Percentiles rank a stretch among this genome's conserved stretches.
Conservation (phyloP, 2,329 filamentous ascomycete genomes). For the Ophiostoma angusticollis region DNA sequence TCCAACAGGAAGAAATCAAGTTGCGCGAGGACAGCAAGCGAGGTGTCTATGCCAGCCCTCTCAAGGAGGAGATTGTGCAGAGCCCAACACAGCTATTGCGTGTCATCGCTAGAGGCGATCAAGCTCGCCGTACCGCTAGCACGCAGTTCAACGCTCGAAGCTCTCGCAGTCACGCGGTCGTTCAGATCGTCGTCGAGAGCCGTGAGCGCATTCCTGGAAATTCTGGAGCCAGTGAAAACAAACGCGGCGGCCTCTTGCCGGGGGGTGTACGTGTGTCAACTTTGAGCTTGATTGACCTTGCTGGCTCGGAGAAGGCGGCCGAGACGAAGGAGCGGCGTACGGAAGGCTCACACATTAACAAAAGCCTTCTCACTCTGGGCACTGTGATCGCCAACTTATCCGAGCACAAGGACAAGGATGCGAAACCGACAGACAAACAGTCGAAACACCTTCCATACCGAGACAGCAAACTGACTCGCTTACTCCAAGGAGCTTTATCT, state of each 20-base stretch:
- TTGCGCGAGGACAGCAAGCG: constrained; percentile 90
- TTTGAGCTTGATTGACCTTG: constrained; percentile 87
- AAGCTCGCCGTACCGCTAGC: constrained; percentile 78
- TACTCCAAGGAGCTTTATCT: constrained; percentile 84
- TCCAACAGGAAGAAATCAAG: constrained; percentile 83
- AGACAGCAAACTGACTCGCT: constrained; percentile 90
- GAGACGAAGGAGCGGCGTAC: constrained; percentile 88
- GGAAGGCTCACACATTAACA: constrained; percentile 97
- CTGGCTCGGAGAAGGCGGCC: constrained; percentile 89
- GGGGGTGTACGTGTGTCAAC: constrained; percentile 94
- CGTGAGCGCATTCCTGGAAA: constrained; percentile 64
- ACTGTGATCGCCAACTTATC: constrained; percentile 93
- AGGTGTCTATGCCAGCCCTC: constrained; percentile 86
- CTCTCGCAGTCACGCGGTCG: constrained; percentile 94
- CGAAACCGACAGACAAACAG: constrained; percentile 62
- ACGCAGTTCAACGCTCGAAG: constrained; percentile 96
- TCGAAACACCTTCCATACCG: constrained; percentile 89
- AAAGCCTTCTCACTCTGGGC: constrained; percentile 85
- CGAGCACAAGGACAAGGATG: constrained; percentile 71
- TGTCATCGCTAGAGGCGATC: constrained; percentile 88
- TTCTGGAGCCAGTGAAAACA: constrained; percentile 36
- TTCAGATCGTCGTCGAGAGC: constrained; percentile 97
- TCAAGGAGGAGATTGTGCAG: constrained; percentile 98
- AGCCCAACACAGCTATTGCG: constrained; percentile 89
- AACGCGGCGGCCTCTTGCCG: constrained; percentile 58